Conservation (phyloP, 1,284 basidiomycete species). For the Puccinia horiana region DNA sequence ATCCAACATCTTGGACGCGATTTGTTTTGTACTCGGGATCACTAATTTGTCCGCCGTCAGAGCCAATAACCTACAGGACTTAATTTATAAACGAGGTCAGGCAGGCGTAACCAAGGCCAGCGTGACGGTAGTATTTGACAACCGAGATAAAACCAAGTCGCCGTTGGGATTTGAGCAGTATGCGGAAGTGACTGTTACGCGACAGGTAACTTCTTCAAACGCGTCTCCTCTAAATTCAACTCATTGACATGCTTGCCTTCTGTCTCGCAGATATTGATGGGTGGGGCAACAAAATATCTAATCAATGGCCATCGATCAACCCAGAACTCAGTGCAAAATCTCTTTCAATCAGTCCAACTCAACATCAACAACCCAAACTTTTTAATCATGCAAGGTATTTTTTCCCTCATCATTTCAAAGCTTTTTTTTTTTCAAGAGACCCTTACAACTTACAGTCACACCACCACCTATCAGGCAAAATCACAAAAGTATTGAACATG, state of each 20-base stretch:
- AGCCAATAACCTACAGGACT: conserved; percentile 91
- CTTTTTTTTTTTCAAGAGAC: not conserved
- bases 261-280: conserved; percentile 74
- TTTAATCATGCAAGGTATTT: conserved; percentile 95
- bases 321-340: conserved; percentile 81
- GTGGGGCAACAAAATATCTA: conserved; percentile 93
- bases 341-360: conserved; percentile 96
- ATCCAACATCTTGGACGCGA: conserved; percentile 96
- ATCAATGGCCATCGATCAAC: conserved; percentile 94
- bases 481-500: conserved; percentile 88
- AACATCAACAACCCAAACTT: conserved; percentile 99
- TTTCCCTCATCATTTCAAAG: not conserved
- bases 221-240: not conserved
- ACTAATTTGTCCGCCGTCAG: conserved; percentile 91
- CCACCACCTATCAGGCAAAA: conserved; percentile 60
- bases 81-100: conserved; percentile 97
- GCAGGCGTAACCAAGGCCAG: conserved; percentile 96
- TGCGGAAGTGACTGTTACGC: conserved; percentile 91
- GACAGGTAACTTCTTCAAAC: conserved; percentile 68
- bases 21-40: conserved; percentile 94
- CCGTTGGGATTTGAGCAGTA: conserved; percentile 81
- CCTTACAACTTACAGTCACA: not conserved
- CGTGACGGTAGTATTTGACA: conserved; percentile 98
- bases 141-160: conserved; percentile 83
- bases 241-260: not conserved